phyloP scores from a whole-genome alignment of 208 protist species.

The Leptomonas pyrrhocoris region DNA sequence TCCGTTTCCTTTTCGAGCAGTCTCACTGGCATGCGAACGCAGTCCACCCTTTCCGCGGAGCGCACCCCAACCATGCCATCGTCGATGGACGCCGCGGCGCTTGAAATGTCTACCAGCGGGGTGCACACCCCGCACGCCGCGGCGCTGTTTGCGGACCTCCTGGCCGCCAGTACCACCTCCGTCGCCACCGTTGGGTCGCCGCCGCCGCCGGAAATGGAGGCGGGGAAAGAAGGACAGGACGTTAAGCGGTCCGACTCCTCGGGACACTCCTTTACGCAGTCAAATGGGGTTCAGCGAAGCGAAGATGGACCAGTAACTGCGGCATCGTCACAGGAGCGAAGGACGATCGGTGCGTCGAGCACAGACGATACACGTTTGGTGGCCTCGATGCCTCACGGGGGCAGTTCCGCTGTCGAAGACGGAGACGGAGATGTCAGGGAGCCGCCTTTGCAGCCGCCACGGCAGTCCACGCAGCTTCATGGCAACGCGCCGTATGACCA shows the following conservation, averaged over 20 bases:
- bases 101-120: constrained; percentile 16
- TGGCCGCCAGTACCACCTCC: neutral
- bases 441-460: neutral
- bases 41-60: constrained; percentile 19
- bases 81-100: neutral
- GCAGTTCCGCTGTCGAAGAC: neutral
- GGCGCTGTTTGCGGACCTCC: constrained; percentile 10
- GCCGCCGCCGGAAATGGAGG: neutral
- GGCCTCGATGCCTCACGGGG: too few species aligned
- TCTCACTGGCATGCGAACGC: neutral
- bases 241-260: constrained; percentile 8
- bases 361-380: too few species aligned
- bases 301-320: neutral
- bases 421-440: neutral
- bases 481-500: neutral
- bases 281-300: neutral
- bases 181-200: neutral
- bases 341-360: neutral
- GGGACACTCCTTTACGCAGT: constrained; percentile 7
- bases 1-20: constrained; percentile 9
- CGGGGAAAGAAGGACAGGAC: neutral
- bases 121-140: constrained; percentile 11
- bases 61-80: constrained; percentile 17
- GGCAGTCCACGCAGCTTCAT: constrained; percentile 2
- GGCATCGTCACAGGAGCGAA: neutral